A percentile compares a stretch with the other conserved stretches of the same genome.
Evolutionary conservation across 305 asterid species (phyloP).

Genomic region (Fraxinus dipetala): DNA sequence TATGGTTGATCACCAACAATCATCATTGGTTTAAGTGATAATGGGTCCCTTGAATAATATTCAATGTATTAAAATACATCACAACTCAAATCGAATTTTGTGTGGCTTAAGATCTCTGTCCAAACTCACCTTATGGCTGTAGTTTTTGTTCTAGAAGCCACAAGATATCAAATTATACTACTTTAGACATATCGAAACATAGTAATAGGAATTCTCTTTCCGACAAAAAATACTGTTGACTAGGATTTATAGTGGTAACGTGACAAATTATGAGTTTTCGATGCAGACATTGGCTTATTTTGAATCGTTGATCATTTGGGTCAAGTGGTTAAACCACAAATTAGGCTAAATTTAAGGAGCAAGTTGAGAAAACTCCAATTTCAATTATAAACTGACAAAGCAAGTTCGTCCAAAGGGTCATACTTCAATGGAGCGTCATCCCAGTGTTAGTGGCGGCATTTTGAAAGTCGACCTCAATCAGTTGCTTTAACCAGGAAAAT

Average conservation of each 20-base stretch:
- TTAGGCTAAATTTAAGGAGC: neutral
- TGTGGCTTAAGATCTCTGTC: neutral
- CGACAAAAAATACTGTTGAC: slow-evolving; percentile 11
- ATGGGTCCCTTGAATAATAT: neutral
- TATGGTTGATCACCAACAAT: neutral
- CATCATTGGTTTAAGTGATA: neutral
- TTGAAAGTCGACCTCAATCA: neutral
- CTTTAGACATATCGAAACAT: neutral
- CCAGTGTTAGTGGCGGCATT: neutral
- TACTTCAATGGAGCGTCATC: neutral
- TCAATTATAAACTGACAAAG: slow-evolving; percentile 18
- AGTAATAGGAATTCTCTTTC: neutral
- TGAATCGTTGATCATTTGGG: neutral
- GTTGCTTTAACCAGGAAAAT: neutral
- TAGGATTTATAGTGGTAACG: slow-evolving; percentile 18
- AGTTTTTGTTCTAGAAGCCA: neutral
- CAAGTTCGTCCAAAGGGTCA: slow-evolving; percentile 23
- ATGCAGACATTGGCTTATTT: slow-evolving; percentile 21
- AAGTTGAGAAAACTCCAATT: neutral
- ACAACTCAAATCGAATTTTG: neutral
- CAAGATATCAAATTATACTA: neutral
- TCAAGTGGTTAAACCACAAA: slow-evolving; percentile 10
- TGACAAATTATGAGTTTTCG: slow-evolving; percentile 4
- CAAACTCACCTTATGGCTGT: neutral
- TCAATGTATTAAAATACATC: neutral